Conservation (phyloP, 2,329 filamentous ascomycete species). For the Calonectria hawksworthii region DNA sequence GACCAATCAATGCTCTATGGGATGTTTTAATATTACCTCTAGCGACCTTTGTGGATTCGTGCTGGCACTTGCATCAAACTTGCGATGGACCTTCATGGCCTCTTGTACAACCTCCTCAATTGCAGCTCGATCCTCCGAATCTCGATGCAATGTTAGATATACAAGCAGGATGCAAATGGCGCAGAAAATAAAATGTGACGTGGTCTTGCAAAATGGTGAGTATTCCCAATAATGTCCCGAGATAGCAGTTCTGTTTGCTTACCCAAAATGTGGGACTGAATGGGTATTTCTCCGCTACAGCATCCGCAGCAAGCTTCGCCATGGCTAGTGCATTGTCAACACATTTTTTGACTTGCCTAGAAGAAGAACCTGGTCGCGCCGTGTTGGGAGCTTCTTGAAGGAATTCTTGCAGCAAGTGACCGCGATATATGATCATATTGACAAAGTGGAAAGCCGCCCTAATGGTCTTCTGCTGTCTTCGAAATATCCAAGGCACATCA, state of each 20-base stretch:
- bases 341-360: neutral
- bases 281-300: neutral
- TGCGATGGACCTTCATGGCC: constrained; percentile 15
- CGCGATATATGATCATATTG: constrained; percentile 17
- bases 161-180: constrained; percentile 16
- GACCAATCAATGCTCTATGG: neutral
- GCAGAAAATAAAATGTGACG: constrained; percentile 18
- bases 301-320: constrained; percentile 4
- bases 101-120: constrained; percentile 9
- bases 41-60: constrained; percentile 5
- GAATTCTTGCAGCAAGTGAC: constrained; percentile 3
- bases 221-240: neutral
- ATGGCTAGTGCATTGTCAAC: constrained; percentile 12
- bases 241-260: neutral
- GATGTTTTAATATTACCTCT: neutral
- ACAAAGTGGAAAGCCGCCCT: constrained; percentile 8
- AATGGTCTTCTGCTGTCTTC: constrained; percentile 11
- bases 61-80: constrained; percentile 12
- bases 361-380: neutral
- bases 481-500: constrained; percentile 9
- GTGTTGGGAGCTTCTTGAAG: constrained; percentile 7
- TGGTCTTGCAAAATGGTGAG: neutral
- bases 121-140: neutral
- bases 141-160: constrained; percentile 13
- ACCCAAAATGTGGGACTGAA: constrained; percentile 19